Conservation (phyloP, 2,329 filamentous ascomycete species). For the Hymenoscyphus scutula region DNA sequence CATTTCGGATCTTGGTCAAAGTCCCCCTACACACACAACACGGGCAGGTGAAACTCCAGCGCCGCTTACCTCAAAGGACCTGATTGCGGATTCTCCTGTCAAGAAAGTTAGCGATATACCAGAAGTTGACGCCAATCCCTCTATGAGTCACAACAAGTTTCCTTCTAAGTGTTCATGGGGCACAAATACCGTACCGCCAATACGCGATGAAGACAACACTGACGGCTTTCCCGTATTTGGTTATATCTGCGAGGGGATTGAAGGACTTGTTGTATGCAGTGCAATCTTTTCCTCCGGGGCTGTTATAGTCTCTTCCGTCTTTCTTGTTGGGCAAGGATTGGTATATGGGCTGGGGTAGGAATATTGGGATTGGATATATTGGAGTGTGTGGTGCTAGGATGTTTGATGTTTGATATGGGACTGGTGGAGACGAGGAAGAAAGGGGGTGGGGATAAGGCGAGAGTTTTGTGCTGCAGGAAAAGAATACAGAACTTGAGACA, state of each 20-base stretch:
- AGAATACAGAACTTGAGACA: no score
- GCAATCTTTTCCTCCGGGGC: not conserved
- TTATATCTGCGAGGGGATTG: not conserved
- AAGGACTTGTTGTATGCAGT: not conserved
- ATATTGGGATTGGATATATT: not conserved
- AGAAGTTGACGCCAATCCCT: not conserved
- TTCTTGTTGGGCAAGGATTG: not conserved
- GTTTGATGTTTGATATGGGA: no score
- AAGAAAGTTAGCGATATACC: no score
- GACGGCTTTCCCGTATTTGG: not conserved
- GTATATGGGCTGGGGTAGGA: not conserved
- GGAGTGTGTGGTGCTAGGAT: not conserved
- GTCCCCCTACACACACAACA: no score
- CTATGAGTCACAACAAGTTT: not conserved
- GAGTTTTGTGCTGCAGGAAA: no score
- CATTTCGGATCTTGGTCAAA: no score
- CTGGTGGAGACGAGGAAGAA: no score
- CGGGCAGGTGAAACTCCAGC: no score
- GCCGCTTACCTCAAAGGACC: no score
- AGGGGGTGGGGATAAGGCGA: no score
- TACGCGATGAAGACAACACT: not conserved
- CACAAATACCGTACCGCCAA: not conserved
- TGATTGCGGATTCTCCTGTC: no score
- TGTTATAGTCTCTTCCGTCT: not conserved
- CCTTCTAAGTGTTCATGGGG: not conserved